Evolutionary conservation across 176 grass and related monocot species (phyloP), one percentile per base, ranked within the genome.

Genomic region (Oryza glaberrima): DNA sequence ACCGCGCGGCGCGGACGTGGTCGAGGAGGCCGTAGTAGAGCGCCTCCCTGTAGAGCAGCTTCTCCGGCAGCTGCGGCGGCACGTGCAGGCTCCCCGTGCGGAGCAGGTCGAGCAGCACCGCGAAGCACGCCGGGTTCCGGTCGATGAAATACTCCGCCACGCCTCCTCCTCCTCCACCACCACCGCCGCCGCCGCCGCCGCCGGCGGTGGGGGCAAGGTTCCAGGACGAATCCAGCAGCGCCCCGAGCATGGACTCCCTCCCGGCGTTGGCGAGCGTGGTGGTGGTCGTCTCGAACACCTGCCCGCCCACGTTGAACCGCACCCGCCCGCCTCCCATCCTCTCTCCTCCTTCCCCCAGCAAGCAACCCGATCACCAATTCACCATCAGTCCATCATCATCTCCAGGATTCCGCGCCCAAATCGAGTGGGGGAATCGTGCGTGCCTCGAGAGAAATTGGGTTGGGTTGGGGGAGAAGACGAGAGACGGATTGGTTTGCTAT

Each of bases 261-360:
- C 96, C 96, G 56, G 93, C 96, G 86, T 92, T 99, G 65, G 93
- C 93, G 10, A 99, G 89, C 32, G 96, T 99, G 45, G 93, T 99
- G 60, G 86, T 84, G 6, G 96, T 99, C 43, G 93, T 99, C 86
- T 99, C 96, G 81, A 99, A 99, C 66, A 90, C 69, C 88, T 94
- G 91, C 58, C 96, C 96, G 54, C 93, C 96, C 68, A 99, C 91
- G 86, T 94, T 99, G 91, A 99, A 99, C 65, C 96, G 88, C 72
- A 99, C 85, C 69, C 96, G 85, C 8, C 90, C 91, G 25, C 83
- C 47, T n/a, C 69, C 86, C 3, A 64, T 81, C 70, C 58, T 65
- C 58, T 65, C 70, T 34, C n/a, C 36, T 26, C 22, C 77, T 46
- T 22, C 0, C 4, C 0, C 66, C 19, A 26, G 1, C 28, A 28